Conservation (phyloP, 2,329 filamentous ascomycete genomes). For the Fusarium luffae region DNA sequence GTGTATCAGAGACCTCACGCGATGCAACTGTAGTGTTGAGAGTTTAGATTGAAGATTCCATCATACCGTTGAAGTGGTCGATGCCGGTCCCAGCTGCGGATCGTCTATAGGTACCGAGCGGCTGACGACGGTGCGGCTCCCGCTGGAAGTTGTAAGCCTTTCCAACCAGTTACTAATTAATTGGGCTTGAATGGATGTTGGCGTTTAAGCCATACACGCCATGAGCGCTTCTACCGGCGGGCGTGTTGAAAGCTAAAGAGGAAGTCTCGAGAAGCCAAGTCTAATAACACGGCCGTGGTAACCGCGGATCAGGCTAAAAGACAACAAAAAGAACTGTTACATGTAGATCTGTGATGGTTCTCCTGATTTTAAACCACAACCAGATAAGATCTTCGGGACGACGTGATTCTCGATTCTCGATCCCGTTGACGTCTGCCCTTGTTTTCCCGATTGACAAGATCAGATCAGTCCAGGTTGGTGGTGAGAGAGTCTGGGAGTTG, state of each 20-base stretch:
- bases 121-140: constrained; percentile 19
- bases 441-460: background rate
- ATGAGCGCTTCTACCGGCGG: constrained; percentile 16
- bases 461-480: background rate
- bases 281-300: background rate
- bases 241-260: background rate
- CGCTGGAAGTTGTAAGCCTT: background rate
- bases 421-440: constrained; percentile 11
- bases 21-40: background rate
- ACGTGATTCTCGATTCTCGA: constrained; percentile 8
- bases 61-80: background rate
- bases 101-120: constrained; percentile 14
- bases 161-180: background rate
- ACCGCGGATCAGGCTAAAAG: constrained; percentile 4
- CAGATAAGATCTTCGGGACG: constrained; percentile 30
- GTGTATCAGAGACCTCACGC: background rate
- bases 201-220: constrained; percentile 23
- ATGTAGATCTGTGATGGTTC: constrained; percentile 21
- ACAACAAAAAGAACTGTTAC: constrained; percentile 1
- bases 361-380: constrained; percentile 19
- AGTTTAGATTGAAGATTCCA: background rate
- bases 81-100: constrained; percentile 21
- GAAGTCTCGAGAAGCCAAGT: background rate
- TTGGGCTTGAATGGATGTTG: background rate
- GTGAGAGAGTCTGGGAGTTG: background rate